Base-by-base conservation (phyloP, 768 basidiomycete species). In the Scleroderma citrinum region DNA sequence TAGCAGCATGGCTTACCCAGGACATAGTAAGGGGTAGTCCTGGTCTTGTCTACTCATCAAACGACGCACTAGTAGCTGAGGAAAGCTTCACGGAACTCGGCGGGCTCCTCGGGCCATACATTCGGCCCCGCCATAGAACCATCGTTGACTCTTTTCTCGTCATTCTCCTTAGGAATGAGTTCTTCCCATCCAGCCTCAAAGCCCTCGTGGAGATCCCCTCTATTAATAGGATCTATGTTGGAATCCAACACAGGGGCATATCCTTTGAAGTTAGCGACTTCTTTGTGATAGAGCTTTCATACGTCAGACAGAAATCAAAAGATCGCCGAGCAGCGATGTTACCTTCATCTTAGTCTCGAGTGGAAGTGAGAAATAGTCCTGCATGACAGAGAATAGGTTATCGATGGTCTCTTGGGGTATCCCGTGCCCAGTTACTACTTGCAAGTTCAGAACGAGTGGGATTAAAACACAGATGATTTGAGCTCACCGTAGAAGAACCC, bases 141-240 rank as follows among this genome's bases (percentile, higher is more conserved):
- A 38, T 76, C 73, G 7, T 74, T 59, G 29, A 57, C 31, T 51
- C 63, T 56, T 37, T 66, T 57, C 44, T 62, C 56, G 51, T 67
- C 60, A 20, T 54, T 26, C 0, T 26, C 47, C 49, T 60, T 61
- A 7, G 57, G 48, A 11, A 70, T 57, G 0, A 76, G 60, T 21
- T 71, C 66, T 60, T 92, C 87, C 76, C 80, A 84, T 3, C 90
- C 89, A 49, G 95, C 75, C 57, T 93, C 85, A 63, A 93, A 95
- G 2, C 86, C 92, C 63, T 97, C 92, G 60, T 95, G 90, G 47
- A 94, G 66, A 61, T 97, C 93, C 1, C 92, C 92, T n/a, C 77
- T 69, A 40, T 78, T 77, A 6, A 54, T 48, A 0, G 87, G 82
- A 57, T 92, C 78, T 46, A 82, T 85, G 61, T 91, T 91, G 44